phyloP scores from a whole-genome alignment of 345 rosid species.

The Reutealis trisperma region DNA sequence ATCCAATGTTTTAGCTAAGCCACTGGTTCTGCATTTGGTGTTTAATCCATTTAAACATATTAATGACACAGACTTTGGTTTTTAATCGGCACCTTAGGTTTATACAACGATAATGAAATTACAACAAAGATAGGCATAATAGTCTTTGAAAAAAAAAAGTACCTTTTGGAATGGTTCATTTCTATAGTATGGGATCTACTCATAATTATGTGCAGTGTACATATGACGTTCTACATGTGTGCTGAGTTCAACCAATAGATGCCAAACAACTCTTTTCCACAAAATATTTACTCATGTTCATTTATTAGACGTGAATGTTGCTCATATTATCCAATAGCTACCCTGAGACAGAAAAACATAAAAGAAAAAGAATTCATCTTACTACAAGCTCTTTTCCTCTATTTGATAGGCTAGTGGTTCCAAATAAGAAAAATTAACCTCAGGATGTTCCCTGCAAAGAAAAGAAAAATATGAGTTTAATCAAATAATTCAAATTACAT shows the following conservation, averaged over 20 bases:
- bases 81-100: neutral
- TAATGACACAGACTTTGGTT: neutral
- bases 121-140: neutral
- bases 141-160: neutral
- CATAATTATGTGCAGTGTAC: neutral
- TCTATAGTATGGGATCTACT: neutral
- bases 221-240: neutral
- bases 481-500: slow-evolving; percentile 13
- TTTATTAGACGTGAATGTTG: neutral
- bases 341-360: neutral
- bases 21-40: too few species aligned
- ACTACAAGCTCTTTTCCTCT: slow-evolving; percentile 46
- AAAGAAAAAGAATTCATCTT: slow-evolving; percentile 15
- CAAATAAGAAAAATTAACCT: slow-evolving; percentile 40
- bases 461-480: neutral
- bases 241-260: neutral
- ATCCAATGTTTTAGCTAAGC: too few species aligned
- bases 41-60: too few species aligned
- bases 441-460: slow-evolving; percentile 39
- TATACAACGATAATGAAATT: neutral
- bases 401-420: slow-evolving; percentile 32
- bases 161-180: neutral
- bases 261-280: neutral
- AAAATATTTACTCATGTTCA: neutral
- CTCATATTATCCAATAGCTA: neutral